Evolutionary conservation across 2,329 filamentous ascomycete genomes (phyloP).

Genomic region (Penicillium sp.): DNA sequence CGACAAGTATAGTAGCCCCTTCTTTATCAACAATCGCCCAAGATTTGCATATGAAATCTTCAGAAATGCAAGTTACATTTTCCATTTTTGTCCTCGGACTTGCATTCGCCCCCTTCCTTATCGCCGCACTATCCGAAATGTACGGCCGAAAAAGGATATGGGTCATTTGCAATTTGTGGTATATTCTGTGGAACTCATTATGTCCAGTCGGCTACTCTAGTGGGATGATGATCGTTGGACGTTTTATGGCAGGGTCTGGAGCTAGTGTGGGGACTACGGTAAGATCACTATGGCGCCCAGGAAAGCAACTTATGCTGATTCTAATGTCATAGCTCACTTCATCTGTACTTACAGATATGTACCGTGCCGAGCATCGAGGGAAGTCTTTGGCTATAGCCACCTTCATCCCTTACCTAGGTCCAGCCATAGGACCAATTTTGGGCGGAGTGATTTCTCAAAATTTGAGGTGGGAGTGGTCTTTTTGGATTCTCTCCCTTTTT

Average conservation of each 20-base stretch:
- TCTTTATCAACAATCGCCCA: not conserved
- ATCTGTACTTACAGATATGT: not conserved
- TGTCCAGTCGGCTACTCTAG: not conserved
- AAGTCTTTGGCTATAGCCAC: constrained; percentile 60
- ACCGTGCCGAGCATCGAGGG: constrained; percentile 57
- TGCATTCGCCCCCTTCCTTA: not conserved
- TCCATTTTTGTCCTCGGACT: not conserved
- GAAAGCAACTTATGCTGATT: not conserved
- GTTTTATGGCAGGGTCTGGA: not conserved
- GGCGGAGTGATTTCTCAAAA: constrained; percentile 62
- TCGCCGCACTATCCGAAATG: not conserved
- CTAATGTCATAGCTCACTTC: not conserved
- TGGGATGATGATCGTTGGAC: not conserved
- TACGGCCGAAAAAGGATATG: not conserved
- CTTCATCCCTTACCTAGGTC: constrained; percentile 61
- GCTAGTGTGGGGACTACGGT: not conserved
- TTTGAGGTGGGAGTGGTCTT: constrained; percentile 70
- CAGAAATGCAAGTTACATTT: not conserved
- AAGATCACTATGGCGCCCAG: not conserved
- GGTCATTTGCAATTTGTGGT: not conserved
- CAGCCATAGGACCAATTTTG: constrained; percentile 62
- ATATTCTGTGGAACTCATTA: not conserved
- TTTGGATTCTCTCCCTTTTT: constrained; percentile 63
- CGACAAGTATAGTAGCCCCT: not conserved
- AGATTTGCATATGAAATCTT: not conserved